Base-by-base conservation (phyloP, 1,284 basidiomycete genomes). In the Naganishia sp. region DNA sequence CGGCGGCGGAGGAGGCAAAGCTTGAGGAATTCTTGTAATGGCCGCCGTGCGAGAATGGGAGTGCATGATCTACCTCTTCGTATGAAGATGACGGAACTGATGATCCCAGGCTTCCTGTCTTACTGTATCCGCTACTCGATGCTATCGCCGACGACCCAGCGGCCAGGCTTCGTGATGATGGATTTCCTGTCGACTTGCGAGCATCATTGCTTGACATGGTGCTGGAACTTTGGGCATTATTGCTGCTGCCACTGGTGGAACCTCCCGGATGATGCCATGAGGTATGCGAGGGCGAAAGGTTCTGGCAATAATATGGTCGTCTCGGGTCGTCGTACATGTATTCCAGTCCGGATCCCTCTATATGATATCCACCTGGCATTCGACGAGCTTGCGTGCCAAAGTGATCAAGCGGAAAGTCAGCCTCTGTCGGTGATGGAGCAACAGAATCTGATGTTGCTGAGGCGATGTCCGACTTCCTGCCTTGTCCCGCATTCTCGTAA, bases 301-400 rank as follows among this genome's bases (percentile, higher is more conserved):
- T 55, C 18, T 55, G 42, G 23, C 50, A 55, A 31, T 55, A 61
- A 33, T 68, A 68, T 33, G 68, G 68, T n/a, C 57, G 44, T 53
- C 68, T 42, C 3, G 68, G 68, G 48, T 68, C 68, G 36, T 68
- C 64, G 36, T 66, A 68, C 15, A 68, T 7, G 48, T 66, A 66
- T 44, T 59, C 64, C 6, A 66, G 39, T 1, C 55, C 55, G 3
- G 43, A 21, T 39, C 42, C 48, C 36, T 44, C 52, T 6, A 23
- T 15, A 7, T 50, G 46, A 42, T 52, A 23, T 36, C 31, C 46
- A 3, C 36, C 39, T n/a, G 15, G 48, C 23, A 42, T 33, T 39
- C 23, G 31, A 42, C 31, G 55, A 21, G 28, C 43, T 54, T 48
- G 63, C 42, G 36, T 49, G 15, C 44, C 54, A 15, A 39, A 36